These are phyloP conservation scores for Dactylonectria estremocensis DNA, from an alignment of 2,329 filamentous ascomycete genomes.

Conservation along the genomic window DNA sequence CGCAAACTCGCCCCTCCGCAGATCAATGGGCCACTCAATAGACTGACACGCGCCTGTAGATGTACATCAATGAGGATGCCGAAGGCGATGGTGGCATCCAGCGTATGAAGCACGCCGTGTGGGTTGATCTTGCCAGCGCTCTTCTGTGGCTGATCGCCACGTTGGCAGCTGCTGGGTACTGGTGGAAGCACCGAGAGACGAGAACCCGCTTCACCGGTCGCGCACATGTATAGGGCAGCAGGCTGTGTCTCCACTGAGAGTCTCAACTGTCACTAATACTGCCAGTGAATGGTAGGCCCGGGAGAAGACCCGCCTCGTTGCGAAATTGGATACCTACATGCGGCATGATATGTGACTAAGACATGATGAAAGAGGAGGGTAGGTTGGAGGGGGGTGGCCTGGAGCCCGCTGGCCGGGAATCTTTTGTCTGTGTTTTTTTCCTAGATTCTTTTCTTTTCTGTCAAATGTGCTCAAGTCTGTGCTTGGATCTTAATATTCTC, in stretches of 20 bases:
- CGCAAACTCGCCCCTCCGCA: neutral
- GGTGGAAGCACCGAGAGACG: constrained; percentile 68
- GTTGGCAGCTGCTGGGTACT: constrained; percentile 69
- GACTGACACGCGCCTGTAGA: constrained; percentile 49
- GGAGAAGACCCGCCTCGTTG: neutral
- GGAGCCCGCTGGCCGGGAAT: constrained; percentile 36
- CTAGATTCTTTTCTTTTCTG: neutral
- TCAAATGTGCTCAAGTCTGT: neutral
- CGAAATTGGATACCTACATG: neutral
- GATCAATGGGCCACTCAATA: constrained; percentile 29
- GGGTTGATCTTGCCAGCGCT: constrained; percentile 83
- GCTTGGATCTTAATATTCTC: neutral
- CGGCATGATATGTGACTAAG: neutral
- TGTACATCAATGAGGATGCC: constrained; percentile 81
- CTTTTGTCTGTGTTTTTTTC: neutral
- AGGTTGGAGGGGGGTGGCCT: neutral
- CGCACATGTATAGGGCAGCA: constrained; percentile 63
- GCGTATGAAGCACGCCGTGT: constrained; percentile 90
- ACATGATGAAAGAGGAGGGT: constrained; percentile 4
- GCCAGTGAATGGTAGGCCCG: neutral
- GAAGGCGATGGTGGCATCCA: constrained; percentile 75
- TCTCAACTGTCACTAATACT: neutral
- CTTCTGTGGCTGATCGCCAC: constrained; percentile 82
- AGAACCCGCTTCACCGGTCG: constrained; percentile 72
- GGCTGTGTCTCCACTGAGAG: neutral